phyloP scores from a whole-genome alignment of 768 basidiomycete species.

The Rossbeevera mucosa region DNA sequence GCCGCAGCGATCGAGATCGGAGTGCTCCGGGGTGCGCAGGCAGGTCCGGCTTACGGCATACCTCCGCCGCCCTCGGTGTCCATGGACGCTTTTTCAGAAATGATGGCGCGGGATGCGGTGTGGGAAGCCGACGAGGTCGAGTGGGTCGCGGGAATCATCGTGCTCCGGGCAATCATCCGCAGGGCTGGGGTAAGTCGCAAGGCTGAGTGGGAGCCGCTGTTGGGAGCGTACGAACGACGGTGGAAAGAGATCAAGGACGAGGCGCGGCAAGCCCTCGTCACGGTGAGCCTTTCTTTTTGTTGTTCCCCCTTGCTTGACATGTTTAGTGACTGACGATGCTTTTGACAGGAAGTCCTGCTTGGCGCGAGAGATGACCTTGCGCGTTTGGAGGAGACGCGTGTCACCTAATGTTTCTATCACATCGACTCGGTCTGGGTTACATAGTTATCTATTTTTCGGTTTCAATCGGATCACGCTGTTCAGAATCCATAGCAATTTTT shows the following conservation, averaged over 20 bases:
- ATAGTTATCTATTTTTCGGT: not conserved
- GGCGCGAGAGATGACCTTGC: constrained; percentile 51
- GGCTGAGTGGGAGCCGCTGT: constrained; percentile 50
- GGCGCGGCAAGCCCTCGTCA: constrained; percentile 56
- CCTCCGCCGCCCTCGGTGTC: not conserved
- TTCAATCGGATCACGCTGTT: not conserved
- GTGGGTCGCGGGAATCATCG: constrained; percentile 62
- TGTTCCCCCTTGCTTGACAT: not conserved
- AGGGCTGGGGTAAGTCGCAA: constrained; percentile 47
- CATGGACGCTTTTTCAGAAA: constrained; percentile 49
- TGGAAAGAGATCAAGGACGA: constrained; percentile 74
- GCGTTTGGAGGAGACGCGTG: constrained; percentile 34
- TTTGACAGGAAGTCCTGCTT: constrained; percentile 44
- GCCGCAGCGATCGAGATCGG: constrained; percentile 60
- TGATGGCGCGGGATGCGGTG: constrained; percentile 60
- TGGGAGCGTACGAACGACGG: constrained; percentile 55
- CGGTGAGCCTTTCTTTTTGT: constrained; percentile 33
- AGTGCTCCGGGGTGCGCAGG: constrained; percentile 33
- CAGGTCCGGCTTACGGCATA: constrained; percentile 36
- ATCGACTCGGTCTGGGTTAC: not conserved
- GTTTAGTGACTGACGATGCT: not conserved
- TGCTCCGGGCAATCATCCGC: constrained; percentile 54
- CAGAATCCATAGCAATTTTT: not conserved
- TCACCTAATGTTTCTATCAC: constrained; percentile 1
- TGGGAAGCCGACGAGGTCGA: constrained; percentile 66